Evolutionary conservation across 2,329 filamentous ascomycete species (phyloP).

Genomic region (Aspergillus floridensis): DNA sequence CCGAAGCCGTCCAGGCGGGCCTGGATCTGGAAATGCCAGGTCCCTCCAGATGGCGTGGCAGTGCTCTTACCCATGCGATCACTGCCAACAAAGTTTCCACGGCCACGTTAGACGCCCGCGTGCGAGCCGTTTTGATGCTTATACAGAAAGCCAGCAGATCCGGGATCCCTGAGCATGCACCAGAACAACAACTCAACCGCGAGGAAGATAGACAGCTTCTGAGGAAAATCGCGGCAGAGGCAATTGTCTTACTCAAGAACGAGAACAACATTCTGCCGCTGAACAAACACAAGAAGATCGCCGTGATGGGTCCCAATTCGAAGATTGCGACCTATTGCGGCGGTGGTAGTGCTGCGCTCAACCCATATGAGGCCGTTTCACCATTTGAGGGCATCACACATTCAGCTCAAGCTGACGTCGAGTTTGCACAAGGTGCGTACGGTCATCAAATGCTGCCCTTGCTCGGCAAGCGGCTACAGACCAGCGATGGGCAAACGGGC

Average conservation of each 20-base stretch:
- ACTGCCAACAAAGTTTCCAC: conserved; percentile 53
- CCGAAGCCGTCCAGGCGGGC: conserved; percentile 41
- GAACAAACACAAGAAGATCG: conserved; percentile 41
- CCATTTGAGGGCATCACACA: conserved; percentile 39
- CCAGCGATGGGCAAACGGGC: conserved; percentile 50
- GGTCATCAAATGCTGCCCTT: conserved; percentile 61
- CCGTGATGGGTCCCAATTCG: conserved; percentile 54
- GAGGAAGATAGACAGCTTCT: conserved; percentile 60
- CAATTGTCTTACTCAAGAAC: conserved; percentile 71
- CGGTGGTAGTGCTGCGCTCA: conserved; percentile 59
- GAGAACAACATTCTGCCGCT: conserved; percentile 60
- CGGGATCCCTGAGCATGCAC: conserved; percentile 53
- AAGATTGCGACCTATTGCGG: conserved; percentile 51
- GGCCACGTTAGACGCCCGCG: conserved; percentile 54
- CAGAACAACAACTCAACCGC: conserved; percentile 54
- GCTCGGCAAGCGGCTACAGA: conserved; percentile 51
- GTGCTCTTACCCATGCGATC: conserved; percentile 37
- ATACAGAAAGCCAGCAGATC: conserved; percentile 55
- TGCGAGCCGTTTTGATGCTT: conserved; percentile 54
- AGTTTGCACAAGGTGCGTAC: conserved; percentile 59
- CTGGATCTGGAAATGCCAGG: conserved; percentile 48
- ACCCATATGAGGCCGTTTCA: conserved; percentile 40
- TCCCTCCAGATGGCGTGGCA: conserved; percentile 37
- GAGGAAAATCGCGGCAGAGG: conserved; percentile 62
- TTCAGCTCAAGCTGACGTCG: conserved; percentile 26